Conservation (phyloP, 2,329 filamentous ascomycete genomes). For the Sphaerulina musiva region DNA sequence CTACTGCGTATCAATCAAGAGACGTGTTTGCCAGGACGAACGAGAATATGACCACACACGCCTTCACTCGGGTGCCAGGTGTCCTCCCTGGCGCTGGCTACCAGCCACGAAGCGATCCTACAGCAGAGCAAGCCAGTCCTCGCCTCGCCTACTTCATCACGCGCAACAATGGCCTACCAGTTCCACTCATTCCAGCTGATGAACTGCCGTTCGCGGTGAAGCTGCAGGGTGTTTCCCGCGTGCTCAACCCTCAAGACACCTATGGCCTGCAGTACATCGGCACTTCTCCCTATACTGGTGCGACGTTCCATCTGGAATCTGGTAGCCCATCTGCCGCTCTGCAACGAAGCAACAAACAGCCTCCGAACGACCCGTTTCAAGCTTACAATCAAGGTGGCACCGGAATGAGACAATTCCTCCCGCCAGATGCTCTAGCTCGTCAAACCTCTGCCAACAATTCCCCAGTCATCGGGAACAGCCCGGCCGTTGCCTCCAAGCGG, state of each 20-base stretch:
- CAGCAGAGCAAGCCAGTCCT: conserved; percentile 10
- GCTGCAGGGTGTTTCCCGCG: conserved; percentile 35
- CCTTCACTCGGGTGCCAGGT: conserved; percentile 8
- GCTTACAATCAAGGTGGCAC: conserved; percentile 16
- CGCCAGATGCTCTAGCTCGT: conserved; percentile 23
- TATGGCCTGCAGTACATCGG: conserved; percentile 31
- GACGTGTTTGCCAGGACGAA: neutral
- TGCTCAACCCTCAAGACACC: conserved; percentile 30
- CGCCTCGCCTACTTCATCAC: conserved; percentile 36
- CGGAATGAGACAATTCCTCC: conserved; percentile 17
- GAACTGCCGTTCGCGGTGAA: conserved; percentile 37
- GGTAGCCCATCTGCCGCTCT: conserved; percentile 4
- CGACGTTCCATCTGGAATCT: conserved; percentile 23
- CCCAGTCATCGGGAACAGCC: neutral
- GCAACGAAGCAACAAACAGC: conserved; percentile 18
- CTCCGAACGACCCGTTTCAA: conserved; percentile 12
- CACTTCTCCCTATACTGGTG: conserved; percentile 22
- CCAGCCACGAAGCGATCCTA: conserved; percentile 5
- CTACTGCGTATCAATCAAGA: neutral
- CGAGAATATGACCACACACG: conserved; percentile 2
- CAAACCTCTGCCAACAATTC: conserved; percentile 16
- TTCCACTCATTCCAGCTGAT: conserved; percentile 40
- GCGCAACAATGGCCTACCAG: conserved; percentile 31
- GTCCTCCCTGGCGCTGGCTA: conserved; percentile 5
- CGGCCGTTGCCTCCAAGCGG: conserved; percentile 6